Evolutionary conservation across 257 asterid genomes (phyloP), one percentile per base, ranked within the genome.

Genomic region (Solanum ossicruentum): DNA sequence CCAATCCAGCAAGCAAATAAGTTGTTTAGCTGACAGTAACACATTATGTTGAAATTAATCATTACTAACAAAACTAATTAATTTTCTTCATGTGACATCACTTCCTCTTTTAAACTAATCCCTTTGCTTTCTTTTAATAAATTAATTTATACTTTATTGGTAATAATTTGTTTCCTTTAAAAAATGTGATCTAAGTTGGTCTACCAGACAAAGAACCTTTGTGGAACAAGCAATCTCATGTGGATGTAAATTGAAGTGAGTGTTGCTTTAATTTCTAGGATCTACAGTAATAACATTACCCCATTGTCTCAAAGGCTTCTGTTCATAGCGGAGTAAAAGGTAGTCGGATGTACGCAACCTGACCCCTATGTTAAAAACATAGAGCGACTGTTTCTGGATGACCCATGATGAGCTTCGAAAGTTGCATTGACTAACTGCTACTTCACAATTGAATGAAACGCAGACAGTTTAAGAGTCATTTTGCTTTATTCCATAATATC

Each of bases 1-100:
- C 97, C 92, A 93, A 86, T 21, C 10, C 67, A 87, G 73, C 93
- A 92, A 92, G 95, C 94, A 90, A 93, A 87, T 86, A 85, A 89
- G 91, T 87, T 90, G 92, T 89, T 91, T 89, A 91, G 88, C 89
- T 84, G 88, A 87, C 83, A 87, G 83, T 58, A 83, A 87, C 89
- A 85, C 86, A 87, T 75, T 36, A 69, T 85, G 60, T 86, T 58
- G 87, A 79, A 26, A 56, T 32, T 32, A 32, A 32, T 71, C 51
- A 20, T 9, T 56, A 21, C 16, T 36, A 82, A 84, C 36, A 82
- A 67, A 36, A 70, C 2, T 63, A 63, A 67, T 67, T 15, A 39
- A 70, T 56, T 84, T 79, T 69, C 18, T 23, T 69, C 11, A 17
- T 2, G 86, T 90, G 92, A 88, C 89, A 88, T 88, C 91, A 90